Conservation (phyloP, 805 yeast genomes). For the Scheffersomyces ergatensis region DNA sequence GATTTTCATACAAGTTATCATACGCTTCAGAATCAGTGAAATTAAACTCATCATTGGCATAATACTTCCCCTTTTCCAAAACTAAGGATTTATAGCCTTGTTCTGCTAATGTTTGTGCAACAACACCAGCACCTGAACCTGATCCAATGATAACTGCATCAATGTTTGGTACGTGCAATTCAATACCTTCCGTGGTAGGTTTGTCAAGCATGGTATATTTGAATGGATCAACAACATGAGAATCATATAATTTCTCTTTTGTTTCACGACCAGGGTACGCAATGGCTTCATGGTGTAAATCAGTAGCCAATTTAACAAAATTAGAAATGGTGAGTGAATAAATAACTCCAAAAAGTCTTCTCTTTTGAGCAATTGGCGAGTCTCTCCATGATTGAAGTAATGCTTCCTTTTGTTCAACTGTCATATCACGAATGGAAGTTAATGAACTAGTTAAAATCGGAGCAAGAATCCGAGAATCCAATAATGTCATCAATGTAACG, state of each 20-base stretch:
- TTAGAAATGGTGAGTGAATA: slow-evolving; percentile 19
- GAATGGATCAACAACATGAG: slow-evolving; percentile 21
- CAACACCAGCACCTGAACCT: slow-evolving; percentile 55
- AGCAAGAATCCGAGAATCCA: slow-evolving; percentile 29
- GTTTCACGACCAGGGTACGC: slow-evolving; percentile 36
- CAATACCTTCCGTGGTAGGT: slow-evolving; percentile 24
- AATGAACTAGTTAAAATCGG: slow-evolving; percentile 33
- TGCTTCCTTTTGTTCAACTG: slow-evolving; percentile 24
- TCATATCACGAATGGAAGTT: slow-evolving; percentile 36
- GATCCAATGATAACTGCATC: slow-evolving; percentile 52
- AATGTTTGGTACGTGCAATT: slow-evolving; percentile 32
- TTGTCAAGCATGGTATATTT: slow-evolving; percentile 27
- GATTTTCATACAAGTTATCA: slow-evolving; percentile 34
- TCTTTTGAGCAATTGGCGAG: slow-evolving; percentile 34
- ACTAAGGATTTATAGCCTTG: slow-evolving; percentile 45
- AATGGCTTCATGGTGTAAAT: slow-evolving; percentile 31
- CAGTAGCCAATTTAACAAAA: slow-evolving; percentile 27
- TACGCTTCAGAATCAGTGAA: slow-evolving; percentile 38
- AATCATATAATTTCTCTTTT: slow-evolving; percentile 26
- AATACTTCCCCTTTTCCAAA: slow-evolving; percentile 50
- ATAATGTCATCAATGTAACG: slow-evolving; percentile 19
- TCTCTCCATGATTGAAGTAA: slow-evolving; percentile 38
- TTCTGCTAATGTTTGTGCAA: slow-evolving; percentile 42
- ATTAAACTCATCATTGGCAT: slow-evolving; percentile 28
- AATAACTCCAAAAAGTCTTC: slow-evolving; percentile 33